These are phyloP conservation scores for Ceratonia siliqua DNA, from an alignment of 306 rosid species.

Conservation along the genomic window DNA sequence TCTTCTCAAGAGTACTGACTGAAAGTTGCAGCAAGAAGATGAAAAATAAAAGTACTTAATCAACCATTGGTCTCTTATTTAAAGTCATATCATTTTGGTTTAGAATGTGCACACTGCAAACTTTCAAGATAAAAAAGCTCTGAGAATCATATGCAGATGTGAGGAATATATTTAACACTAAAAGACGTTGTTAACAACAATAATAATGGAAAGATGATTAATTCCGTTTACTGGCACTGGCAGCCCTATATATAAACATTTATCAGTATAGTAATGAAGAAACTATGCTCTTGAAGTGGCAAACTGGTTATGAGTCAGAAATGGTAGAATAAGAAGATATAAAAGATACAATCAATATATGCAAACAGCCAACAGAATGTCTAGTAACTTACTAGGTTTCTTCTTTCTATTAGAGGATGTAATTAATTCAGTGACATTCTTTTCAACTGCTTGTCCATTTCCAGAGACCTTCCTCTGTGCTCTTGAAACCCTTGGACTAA, in stretches of 20 bases:
- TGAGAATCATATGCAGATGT: neutral
- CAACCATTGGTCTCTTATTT: conserved; percentile 7
- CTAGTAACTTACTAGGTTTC: conserved; percentile 40
- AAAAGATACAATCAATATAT: neutral
- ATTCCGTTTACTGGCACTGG: neutral
- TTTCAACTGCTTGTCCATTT: conserved; percentile 46
- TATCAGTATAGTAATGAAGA: neutral
- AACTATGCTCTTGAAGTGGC: neutral
- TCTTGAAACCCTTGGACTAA: conserved; percentile 54
- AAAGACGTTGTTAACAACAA: neutral
- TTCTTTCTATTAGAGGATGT: conserved; percentile 65
- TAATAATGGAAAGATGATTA: neutral
- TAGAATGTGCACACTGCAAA: neutral
- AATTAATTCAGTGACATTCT: conserved; percentile 54
- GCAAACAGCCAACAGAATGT: neutral
- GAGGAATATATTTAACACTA: neutral
- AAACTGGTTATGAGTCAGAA: neutral
- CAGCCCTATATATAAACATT: neutral
- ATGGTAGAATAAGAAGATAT: neutral
- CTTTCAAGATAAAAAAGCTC: neutral
- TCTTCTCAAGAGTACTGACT: conserved; percentile 58
- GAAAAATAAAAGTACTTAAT: conserved; percentile 20
- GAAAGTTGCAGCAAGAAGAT: conserved; percentile 42
- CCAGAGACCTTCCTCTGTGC: conserved; percentile 54
- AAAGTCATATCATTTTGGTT: neutral